Evolutionary conservation across 257 asterid species (phyloP), one percentile per base, ranked within the genome.

Genomic region (Misopates orontium): DNA sequence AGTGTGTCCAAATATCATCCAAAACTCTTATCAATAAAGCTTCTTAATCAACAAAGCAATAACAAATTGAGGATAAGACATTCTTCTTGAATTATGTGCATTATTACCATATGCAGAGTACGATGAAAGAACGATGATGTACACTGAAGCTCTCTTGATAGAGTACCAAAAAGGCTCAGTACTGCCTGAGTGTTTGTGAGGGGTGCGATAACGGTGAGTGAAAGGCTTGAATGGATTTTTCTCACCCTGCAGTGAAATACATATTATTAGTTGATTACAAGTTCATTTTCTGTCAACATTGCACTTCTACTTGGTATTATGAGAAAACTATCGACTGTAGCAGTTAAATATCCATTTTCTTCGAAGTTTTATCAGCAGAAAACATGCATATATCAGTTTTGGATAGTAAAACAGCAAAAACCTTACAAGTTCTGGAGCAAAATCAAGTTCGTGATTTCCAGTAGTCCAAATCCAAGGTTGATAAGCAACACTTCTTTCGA

Each of bases 401-500:
- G n/a, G n/a, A n/a, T n/a, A n/a, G n/a, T n/a, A n/a, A n/a, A n/a
- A n/a, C n/a, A n/a, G n/a, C n/a, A n/a, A n/a, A n/a, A 28, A 28
- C 3, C 88, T 74, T 41, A 84, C 95, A 64, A 90, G 71, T 53
- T 82, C 86, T n/a, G 96, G 95, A 36, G 74, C 86, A 66, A 72
- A 88, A 75, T 90, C 97, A 6, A 88, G 31, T 63, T 90, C 97
- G 15, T 90, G 97, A 68, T 90, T 90, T 68, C 96, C 96, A 0
- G 77, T 85, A 0, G 91, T 81, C 97, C 95, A 90, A 74, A 88
- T 82, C 97, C 97, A 90, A 45, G 97, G 97, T 60, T 90, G 97
- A 79, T 81, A 88, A 28, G 97, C 97, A 60, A 39, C 59, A 16
- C 80, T 84, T 74, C 93, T 84, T 78, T 90, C 97, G 4, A 83